phyloP scores from a whole-genome alignment of 441 rosid species.

The Bocquillonia castaneifolia region DNA sequence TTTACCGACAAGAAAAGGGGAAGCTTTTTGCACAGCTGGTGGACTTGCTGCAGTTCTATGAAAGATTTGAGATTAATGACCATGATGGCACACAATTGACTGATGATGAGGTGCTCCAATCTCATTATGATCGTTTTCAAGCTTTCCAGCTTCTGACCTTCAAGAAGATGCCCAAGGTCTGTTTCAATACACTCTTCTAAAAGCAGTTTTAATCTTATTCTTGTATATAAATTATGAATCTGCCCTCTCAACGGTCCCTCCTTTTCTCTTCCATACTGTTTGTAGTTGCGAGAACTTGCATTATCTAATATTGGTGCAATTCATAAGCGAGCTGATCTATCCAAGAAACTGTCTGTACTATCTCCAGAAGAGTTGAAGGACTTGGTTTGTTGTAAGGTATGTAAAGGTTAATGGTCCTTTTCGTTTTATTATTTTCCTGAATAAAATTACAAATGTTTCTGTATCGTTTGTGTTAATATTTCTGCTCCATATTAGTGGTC shows the following conservation, averaged over 20 bases:
- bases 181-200: constrained; percentile 13
- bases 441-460: background rate
- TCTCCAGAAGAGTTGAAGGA: constrained; percentile 77
- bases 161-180: constrained; percentile 91
- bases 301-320: constrained; percentile 79
- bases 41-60: constrained; percentile 27
- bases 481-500: background rate
- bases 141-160: constrained; percentile 88
- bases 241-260: no score
- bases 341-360: constrained; percentile 78
- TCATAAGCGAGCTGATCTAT: constrained; percentile 85
- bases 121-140: constrained; percentile 81
- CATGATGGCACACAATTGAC: constrained; percentile 90
- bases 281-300: constrained; percentile 82
- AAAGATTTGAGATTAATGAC: constrained; percentile 73
- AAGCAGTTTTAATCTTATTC: constrained; percentile 9
- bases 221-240: background rate
- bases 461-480: background rate
- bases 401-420: constrained; percentile 13
- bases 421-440: background rate
- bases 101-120: constrained; percentile 90
- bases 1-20: constrained; percentile 80
- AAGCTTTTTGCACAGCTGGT: constrained; percentile 91
- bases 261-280: constrained; percentile 26
- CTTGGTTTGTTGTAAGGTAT: constrained; percentile 90